Percentiles rank a stretch among this genome's conserved stretches.
phyloP scores from a whole-genome alignment of 208 protist genomes.

The Porcisia hertigi region DNA sequence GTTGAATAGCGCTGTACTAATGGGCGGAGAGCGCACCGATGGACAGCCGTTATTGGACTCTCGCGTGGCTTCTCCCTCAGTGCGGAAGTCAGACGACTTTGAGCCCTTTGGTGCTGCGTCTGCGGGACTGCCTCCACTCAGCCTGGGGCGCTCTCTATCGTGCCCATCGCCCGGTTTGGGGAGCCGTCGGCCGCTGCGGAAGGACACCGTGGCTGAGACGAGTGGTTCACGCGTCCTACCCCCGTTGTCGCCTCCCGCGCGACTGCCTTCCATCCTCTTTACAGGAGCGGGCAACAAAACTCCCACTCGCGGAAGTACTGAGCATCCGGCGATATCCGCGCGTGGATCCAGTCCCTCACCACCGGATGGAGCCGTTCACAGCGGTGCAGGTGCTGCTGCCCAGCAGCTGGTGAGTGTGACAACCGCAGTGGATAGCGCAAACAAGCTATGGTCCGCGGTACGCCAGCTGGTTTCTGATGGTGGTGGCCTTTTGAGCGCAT shows the following conservation, averaged over 20 bases:
- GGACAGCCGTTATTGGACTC: not conserved
- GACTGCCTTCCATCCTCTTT: constrained; percentile 5
- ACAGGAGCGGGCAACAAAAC: constrained; percentile 7
- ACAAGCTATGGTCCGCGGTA: constrained; percentile 28
- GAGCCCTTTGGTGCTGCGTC: not conserved
- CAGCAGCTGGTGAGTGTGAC: not conserved
- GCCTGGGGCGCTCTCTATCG: not conserved
- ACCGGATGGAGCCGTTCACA: not conserved
- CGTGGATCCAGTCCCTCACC: not conserved
- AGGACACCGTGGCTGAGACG: not conserved
- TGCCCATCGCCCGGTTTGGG: constrained; percentile 5
- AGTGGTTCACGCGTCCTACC: not conserved
- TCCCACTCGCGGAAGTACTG: constrained; percentile 4
- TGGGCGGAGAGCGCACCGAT: not conserved
- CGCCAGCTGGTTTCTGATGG: constrained; percentile 13
- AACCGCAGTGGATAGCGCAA: not conserved
- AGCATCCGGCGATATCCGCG: not conserved
- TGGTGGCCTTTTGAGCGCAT: constrained; percentile 23
- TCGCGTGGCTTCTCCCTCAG: not conserved
- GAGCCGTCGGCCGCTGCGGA: not conserved
- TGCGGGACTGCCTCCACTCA: not conserved
- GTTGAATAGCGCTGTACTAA: not conserved
- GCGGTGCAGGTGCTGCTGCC: not conserved
- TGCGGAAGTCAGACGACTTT: not conserved
- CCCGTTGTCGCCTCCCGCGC: constrained; percentile 13